Evolutionary conservation across 2,329 filamentous ascomycete species (phyloP), one percentile per base, ranked within the genome.

Genomic region (Nigrograna mackinnonii): DNA sequence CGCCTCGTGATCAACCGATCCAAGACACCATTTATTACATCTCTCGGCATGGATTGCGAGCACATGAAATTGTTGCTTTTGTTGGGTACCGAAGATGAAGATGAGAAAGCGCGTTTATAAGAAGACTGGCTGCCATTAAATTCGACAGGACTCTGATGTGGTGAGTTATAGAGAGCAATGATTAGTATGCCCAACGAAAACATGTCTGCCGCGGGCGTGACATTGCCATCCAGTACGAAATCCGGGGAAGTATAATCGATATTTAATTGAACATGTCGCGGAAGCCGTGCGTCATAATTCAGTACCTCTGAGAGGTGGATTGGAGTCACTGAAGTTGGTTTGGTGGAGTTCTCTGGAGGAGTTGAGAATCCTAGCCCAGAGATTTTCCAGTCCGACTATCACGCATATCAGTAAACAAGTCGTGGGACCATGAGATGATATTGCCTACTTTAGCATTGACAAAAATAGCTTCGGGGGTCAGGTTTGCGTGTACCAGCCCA

Each of bases 201-300:
- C 78, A 99, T 88, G 68, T 99, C 94, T 39, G 91, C 86, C 14
- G 89, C 83, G 1, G 85, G 73, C 5, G 89, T 92, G 39, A 96
- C 79, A 64, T 91, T 95, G 47, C 86, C 89, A 69, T 99, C 94
- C 46, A 99, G 76, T 35, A 95, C 86, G 59, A 97, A 96, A 69
- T 99, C 94, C 1, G 94, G 94, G 1, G 91, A 96, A 1, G 89
- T 88, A 64, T 90, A 99, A 71, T 99, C 92, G 51, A 97, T 79
- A 64, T 94, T 88, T 46, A 99, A 76, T 67, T 97, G 94, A 18
- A 96, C 90, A 34, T 82, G 80, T 43, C 80, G 79, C 12, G 94
- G 94, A 28, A 99, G 71, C 40, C 91, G 81, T 16, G 91, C 84
- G 58, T 97, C 92, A 60, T 91, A 79, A 66, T 95, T 91, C 16